Evolutionary conservation across 2,329 filamentous ascomycete genomes (phyloP).

Genomic region (Aspergillus hortae): DNA sequence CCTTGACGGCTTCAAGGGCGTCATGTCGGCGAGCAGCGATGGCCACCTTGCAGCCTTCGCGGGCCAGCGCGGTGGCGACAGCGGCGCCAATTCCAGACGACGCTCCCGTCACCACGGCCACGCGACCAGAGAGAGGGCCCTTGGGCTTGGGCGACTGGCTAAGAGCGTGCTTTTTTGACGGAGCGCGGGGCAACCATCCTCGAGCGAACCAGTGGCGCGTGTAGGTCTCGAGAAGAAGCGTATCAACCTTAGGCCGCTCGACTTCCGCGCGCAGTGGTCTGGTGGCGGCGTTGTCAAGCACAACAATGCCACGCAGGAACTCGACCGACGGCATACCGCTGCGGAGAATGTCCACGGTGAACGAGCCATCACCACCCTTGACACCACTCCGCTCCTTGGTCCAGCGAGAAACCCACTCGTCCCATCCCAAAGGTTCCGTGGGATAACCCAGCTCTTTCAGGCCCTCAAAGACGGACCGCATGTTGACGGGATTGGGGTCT

Average conservation of each 20-base stretch:
- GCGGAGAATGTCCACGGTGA: constrained; percentile 74
- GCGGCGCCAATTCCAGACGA: constrained; percentile 78
- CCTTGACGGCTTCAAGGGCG: constrained; percentile 65
- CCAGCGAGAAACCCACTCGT: constrained; percentile 73
- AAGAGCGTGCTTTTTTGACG: constrained; percentile 48
- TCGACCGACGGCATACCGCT: constrained; percentile 76
- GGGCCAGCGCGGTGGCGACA: constrained; percentile 64
- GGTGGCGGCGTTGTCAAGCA: constrained; percentile 69
- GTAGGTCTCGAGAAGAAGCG: constrained; percentile 70
- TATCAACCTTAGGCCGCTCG: constrained; percentile 66
- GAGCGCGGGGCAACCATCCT: constrained; percentile 68
- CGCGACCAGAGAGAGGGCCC: constrained; percentile 63
- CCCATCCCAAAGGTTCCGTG: constrained; percentile 63
- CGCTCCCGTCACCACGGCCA: constrained; percentile 74
- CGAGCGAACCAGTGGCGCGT: constrained; percentile 75
- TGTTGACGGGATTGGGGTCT: constrained; percentile 67
- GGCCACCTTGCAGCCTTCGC: constrained; percentile 68
- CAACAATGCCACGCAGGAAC: constrained; percentile 66
- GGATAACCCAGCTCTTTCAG: constrained; percentile 66
- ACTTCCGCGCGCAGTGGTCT: constrained; percentile 56
- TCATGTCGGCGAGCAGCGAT: constrained; percentile 69
- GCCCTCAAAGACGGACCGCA: constrained; percentile 61
- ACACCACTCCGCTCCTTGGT: constrained; percentile 62
- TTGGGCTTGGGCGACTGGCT: constrained; percentile 43
- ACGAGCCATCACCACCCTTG: constrained; percentile 66